Conservation (phyloP, 805 yeast genomes). For the Yarrowia yakushimensis region DNA sequence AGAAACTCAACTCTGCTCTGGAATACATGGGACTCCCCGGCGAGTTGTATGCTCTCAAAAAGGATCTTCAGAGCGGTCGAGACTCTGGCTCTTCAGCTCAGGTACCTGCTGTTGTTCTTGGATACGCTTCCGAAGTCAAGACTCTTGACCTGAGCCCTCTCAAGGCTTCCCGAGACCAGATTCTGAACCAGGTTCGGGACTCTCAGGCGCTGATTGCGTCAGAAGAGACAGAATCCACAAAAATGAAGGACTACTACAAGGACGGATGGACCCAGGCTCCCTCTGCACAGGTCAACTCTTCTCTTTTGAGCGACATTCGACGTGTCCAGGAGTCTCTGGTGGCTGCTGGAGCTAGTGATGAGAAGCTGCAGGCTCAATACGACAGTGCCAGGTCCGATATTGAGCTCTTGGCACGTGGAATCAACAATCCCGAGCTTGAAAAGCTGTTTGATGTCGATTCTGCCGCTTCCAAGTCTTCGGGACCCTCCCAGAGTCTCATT, state of each 20-base stretch:
- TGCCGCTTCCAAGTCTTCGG: slow-evolving; percentile 40
- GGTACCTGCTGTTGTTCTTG: slow-evolving; percentile 3
- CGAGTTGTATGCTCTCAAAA: slow-evolving; percentile 41
- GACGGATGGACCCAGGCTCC: slow-evolving; percentile 43
- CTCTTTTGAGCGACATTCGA: slow-evolving; percentile 34
- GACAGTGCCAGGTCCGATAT: slow-evolving; percentile 45
- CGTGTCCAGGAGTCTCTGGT: slow-evolving; percentile 39
- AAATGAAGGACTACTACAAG: slow-evolving; percentile 40
- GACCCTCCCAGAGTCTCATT: slow-evolving; percentile 36
- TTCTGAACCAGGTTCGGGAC: slow-evolving; percentile 34
- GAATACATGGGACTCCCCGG: slow-evolving; percentile 77
- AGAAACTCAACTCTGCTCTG: slow-evolving; percentile 71
- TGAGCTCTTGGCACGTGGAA: slow-evolving; percentile 45
- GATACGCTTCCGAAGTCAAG: slow-evolving; percentile 36
- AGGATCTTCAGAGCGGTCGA: neutral
- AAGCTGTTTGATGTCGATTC: neutral
- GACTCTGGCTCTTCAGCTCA: slow-evolving; percentile 2
- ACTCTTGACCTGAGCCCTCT: slow-evolving; percentile 35
- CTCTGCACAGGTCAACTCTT: slow-evolving; percentile 35
- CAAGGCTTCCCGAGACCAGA: slow-evolving; percentile 32
- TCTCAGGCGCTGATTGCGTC: slow-evolving; percentile 32
- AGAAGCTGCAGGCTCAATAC: slow-evolving; percentile 54
- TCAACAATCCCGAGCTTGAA: slow-evolving; percentile 41
- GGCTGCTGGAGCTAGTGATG: slow-evolving; percentile 46
- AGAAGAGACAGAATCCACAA: slow-evolving; percentile 41